phyloP scores from a whole-genome alignment of 257 asterid species.

The Solanum virginianum region DNA sequence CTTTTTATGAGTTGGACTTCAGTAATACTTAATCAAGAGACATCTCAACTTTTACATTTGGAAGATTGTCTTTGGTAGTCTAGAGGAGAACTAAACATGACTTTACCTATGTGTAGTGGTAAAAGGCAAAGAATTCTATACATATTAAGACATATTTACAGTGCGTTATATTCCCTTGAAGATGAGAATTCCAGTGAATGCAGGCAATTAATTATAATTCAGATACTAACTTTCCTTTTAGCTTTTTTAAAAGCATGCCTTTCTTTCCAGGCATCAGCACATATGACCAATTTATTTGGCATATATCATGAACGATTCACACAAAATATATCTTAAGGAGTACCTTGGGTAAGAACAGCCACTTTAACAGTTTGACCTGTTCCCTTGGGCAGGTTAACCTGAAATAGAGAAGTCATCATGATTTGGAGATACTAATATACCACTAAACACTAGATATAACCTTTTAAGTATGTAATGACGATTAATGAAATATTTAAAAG shows the following conservation, averaged over 20 bases:
- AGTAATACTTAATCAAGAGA: not conserved
- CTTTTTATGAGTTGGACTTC: not conserved
- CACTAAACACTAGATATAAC: not conserved
- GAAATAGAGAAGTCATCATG: constrained; percentile 5
- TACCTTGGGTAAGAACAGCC: constrained; percentile 98
- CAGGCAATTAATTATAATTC: not conserved
- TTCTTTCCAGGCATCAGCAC: not conserved
- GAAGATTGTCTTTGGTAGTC: not conserved
- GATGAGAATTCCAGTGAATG: not conserved
- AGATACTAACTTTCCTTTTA: not conserved
- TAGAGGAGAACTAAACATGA: not conserved
- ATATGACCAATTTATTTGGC: not conserved
- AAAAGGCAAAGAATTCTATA: not conserved
- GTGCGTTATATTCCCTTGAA: not conserved
- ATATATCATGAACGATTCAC: not conserved
- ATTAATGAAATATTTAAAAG: not conserved
- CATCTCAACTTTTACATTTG: not conserved
- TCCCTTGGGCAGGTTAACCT: constrained; percentile 98
- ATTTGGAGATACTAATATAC: not conserved
- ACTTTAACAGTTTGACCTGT: constrained; percentile 89
- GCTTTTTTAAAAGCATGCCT: not conserved
- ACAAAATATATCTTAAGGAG: not conserved
- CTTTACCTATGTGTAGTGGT: not conserved
- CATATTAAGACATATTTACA: not conserved
- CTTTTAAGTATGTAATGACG: not conserved